Percentiles rank a stretch among this genome's conserved stretches.
Evolutionary conservation across 495 filamentous ascomycete genomes (phyloP).

Genomic region (Daldinia grandis): DNA sequence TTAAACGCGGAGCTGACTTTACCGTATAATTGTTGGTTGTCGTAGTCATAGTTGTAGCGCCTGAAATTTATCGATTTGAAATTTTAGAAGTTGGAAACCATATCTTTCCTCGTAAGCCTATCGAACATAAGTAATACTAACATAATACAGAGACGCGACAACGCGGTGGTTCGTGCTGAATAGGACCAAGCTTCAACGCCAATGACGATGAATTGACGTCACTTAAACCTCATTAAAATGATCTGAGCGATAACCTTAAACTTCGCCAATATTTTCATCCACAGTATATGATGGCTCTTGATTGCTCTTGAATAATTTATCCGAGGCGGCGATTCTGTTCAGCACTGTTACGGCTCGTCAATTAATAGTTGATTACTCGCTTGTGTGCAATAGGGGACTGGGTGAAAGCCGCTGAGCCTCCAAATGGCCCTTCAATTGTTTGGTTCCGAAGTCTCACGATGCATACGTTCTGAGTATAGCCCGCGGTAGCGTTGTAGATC

Average conservation of each 20-base stretch:
- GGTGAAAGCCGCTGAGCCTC: conserved; percentile 63
- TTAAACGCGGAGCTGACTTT: neutral
- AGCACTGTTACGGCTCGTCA: conserved; percentile 50
- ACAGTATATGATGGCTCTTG: neutral
- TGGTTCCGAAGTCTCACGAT: conserved; percentile 65
- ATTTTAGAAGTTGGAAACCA: too few relatives aligned
- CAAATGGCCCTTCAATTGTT: conserved; percentile 67
- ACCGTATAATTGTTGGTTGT: conserved; percentile 1
- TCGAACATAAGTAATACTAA: too few relatives aligned
- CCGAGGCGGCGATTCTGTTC: conserved; percentile 40
- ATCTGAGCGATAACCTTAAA: neutral
- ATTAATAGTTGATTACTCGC: conserved; percentile 55
- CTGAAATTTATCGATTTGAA: too few relatives aligned
- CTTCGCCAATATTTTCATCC: neutral
- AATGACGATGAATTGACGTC: conserved; percentile 2
- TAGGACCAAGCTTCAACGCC: conserved; percentile 11
- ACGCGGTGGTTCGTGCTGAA: conserved; percentile 25
- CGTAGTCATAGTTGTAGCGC: neutral
- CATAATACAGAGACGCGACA: neutral
- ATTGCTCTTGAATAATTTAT: neutral
- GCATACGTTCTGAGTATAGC: conserved; percentile 63
- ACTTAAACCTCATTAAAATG: neutral
- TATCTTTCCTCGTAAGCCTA: too few relatives aligned
- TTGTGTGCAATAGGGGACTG: conserved; percentile 57
- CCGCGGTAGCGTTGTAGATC: conserved; percentile 65